Conservation (phyloP, 495 filamentous ascomycete species). For the Chaetomium tenue region DNA sequence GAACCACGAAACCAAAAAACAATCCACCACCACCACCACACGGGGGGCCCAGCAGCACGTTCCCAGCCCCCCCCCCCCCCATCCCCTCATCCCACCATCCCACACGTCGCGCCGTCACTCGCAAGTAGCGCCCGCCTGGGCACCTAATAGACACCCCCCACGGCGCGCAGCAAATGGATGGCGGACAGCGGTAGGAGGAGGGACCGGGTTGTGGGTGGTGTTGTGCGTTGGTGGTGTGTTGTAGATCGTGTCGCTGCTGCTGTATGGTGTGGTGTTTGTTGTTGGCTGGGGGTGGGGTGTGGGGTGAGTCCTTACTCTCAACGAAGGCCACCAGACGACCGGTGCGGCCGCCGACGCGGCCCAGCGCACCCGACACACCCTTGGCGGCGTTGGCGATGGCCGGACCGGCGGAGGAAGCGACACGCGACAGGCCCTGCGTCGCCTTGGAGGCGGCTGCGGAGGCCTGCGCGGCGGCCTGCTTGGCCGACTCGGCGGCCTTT, state of each 20-base stretch:
- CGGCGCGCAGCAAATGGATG: background rate
- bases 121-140: no score
- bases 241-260: no score
- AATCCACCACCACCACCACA: background rate
- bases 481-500: slow-evolving; percentile 63
- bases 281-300: background rate
- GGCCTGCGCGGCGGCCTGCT: slow-evolving; percentile 59
- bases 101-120: background rate
- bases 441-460: slow-evolving; percentile 71
- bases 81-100: background rate
- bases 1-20: slow-evolving; percentile 10
- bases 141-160: background rate
- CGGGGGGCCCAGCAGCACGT: background rate
- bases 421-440: slow-evolving; percentile 78
- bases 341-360: slow-evolving; percentile 79
- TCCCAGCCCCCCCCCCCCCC: background rate
- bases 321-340: slow-evolving; percentile 75
- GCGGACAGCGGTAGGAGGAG: background rate
- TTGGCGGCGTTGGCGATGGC: slow-evolving; percentile 69
- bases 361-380: slow-evolving; percentile 60
- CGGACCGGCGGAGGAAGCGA: slow-evolving; percentile 74
- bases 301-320: slow-evolving; percentile 60
- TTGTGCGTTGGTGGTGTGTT: no score
- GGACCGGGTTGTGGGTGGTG: background rate
- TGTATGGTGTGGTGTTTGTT: background rate